Conservation (phyloP, 2,329 filamentous ascomycete genomes). For the Aureobasidium lini region DNA sequence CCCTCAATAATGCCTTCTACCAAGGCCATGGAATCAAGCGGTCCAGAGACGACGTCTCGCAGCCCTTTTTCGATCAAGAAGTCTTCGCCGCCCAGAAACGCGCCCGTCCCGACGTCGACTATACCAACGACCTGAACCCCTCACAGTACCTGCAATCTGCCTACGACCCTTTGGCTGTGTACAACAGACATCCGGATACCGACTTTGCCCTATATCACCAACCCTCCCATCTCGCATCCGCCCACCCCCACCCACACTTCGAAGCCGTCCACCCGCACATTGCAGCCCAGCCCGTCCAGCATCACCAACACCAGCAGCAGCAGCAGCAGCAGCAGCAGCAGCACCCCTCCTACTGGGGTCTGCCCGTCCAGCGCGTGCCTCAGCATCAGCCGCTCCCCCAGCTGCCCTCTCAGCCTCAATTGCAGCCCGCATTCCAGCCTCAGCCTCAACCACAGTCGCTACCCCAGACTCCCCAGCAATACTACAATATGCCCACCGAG, state of each 20-base stretch:
- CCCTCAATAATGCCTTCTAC: not conserved
- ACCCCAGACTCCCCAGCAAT: slow-evolving; percentile 1
- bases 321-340: not conserved
- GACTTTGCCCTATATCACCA: not conserved
- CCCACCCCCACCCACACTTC: not conserved
- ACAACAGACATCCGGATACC: not conserved
- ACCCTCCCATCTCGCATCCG: not conserved
- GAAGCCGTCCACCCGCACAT: not conserved
- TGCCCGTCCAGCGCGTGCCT: not conserved
- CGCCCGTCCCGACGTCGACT: not conserved
- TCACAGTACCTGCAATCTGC: not conserved
- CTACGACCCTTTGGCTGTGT: slow-evolving; percentile 1
- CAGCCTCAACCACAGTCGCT: slow-evolving; percentile 3
- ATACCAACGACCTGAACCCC: not conserved
- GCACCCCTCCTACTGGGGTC: not conserved
- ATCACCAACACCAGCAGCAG: not conserved
- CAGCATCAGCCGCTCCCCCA: not conserved
- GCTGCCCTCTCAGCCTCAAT: not conserved
- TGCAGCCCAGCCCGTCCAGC: not conserved
- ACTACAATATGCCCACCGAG: not conserved
- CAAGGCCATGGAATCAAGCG: slow-evolving; percentile 1
- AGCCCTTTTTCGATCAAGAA: not conserved
- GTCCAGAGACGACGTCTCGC: not conserved
- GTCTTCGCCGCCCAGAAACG: not conserved
- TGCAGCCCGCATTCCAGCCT: not conserved